phyloP scores from a whole-genome alignment of 495 filamentous ascomycete genomes.

The Choiromyces venosus region DNA sequence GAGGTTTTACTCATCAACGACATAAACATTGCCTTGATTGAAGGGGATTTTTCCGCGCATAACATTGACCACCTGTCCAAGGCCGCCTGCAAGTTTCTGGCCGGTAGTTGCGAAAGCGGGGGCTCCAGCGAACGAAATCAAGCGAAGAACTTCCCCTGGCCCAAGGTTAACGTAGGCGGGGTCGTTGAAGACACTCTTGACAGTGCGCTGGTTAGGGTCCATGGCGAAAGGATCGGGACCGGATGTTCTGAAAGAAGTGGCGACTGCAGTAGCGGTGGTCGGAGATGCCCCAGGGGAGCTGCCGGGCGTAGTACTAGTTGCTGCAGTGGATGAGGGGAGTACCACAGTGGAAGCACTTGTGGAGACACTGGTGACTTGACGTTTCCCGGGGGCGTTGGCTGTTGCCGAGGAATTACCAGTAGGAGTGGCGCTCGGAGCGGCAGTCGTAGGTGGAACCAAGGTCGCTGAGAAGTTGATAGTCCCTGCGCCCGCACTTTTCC shows the following conservation, averaged over 20 bases:
- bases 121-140: not conserved
- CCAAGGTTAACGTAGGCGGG: not conserved
- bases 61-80: not conserved
- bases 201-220: not conserved
- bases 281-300: not conserved
- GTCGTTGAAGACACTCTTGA: not conserved
- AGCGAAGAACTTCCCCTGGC: not conserved
- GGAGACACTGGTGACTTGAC: not conserved
- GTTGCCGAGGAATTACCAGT: too few species aligned
- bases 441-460: too few species aligned
- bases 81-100: not conserved
- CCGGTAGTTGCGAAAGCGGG: not conserved
- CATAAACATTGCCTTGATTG: not conserved
- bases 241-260: not conserved
- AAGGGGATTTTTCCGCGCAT: not conserved
- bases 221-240: not conserved
- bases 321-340: not conserved
- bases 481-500: too few species aligned
- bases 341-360: not conserved
- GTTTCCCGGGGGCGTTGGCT: not conserved
- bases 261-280: not conserved
- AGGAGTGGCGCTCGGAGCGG: too few species aligned
- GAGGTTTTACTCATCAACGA: not conserved
- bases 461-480: too few species aligned
- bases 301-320: not conserved